phyloP scores from a whole-genome alignment of 179 eudicot genomes.

The Beta lomatogona region DNA sequence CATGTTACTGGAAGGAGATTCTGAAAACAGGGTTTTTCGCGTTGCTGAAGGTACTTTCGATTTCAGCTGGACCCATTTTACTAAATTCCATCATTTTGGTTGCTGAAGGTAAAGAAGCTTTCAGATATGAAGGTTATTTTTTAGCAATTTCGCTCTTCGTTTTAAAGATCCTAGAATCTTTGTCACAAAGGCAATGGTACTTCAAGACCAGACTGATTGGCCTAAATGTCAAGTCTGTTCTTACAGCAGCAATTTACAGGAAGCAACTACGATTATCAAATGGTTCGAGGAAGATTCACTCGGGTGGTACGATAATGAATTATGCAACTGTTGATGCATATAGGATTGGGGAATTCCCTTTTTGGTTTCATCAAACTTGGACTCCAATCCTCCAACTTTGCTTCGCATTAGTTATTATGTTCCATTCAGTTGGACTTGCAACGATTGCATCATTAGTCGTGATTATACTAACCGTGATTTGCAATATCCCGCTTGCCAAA shows the following conservation, averaged over 20 bases:
- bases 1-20: slow-evolving; percentile 32
- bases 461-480: neutral
- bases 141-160: slow-evolving; percentile 2
- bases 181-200: slow-evolving; percentile 20
- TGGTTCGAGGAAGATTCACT: neutral
- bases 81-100: slow-evolving; percentile 34
- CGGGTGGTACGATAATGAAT: slow-evolving; percentile 3
- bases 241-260: slow-evolving; percentile 6
- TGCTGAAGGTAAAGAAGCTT: slow-evolving; percentile 31
- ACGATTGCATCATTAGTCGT: slow-evolving; percentile 7
- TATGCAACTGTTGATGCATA: neutral
- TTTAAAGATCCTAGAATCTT: slow-evolving; percentile 4
- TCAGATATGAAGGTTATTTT: neutral
- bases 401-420: slow-evolving; percentile 1
- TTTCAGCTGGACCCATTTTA: slow-evolving; percentile 36
- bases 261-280: slow-evolving; percentile 5
- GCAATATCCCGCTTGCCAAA: slow-evolving; percentile 7
- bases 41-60: slow-evolving; percentile 26
- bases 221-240: neutral
- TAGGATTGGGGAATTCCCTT: slow-evolving; percentile 15
- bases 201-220: neutral
- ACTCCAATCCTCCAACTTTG: slow-evolving; percentile 4
- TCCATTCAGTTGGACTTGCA: slow-evolving; percentile 5
- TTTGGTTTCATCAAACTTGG: slow-evolving; percentile 15
- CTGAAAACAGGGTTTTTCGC: slow-evolving; percentile 34